A percentile compares a stretch with the other conserved stretches of the same genome.
phyloP scores from a whole-genome alignment of 2,329 filamentous ascomycete genomes.

The Penicillium sp. region DNA sequence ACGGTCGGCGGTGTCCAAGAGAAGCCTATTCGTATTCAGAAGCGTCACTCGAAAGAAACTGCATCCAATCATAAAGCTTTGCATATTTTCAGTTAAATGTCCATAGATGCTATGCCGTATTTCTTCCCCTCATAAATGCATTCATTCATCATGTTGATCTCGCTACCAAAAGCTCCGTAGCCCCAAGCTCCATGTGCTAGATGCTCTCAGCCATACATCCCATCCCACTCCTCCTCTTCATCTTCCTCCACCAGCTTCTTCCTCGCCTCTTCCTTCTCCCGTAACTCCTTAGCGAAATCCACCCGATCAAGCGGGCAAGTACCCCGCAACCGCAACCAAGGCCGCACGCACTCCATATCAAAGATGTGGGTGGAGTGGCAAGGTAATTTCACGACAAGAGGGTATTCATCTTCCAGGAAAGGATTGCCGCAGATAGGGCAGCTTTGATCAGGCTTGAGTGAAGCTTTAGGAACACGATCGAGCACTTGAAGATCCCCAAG shows the following conservation, averaged over 20 bases:
- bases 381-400: conserved; percentile 63
- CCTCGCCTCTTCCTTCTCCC: conserved; percentile 52
- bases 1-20: no score
- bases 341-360: conserved; percentile 64
- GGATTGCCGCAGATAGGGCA: conserved; percentile 63
- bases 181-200: background rate
- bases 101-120: background rate
- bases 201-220: conserved; percentile 43
- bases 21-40: background rate
- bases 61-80: background rate
- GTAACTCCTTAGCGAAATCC: conserved; percentile 57
- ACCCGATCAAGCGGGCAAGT: conserved; percentile 64
- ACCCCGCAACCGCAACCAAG: conserved; percentile 64
- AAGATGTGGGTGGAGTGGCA: conserved; percentile 64
- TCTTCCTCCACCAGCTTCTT: conserved; percentile 43
- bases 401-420: conserved; percentile 63
- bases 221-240: conserved; percentile 50
- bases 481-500: conserved; percentile 41
- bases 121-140: conserved; percentile 1
- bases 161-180: background rate
- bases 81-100: background rate
- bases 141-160: background rate
- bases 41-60: no score
- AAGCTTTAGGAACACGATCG: conserved; percentile 58
- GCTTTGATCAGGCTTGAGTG: conserved; percentile 52